phyloP scores from a whole-genome alignment of 2,329 filamentous ascomycete genomes.

The Cladosporium cucumerinum region DNA sequence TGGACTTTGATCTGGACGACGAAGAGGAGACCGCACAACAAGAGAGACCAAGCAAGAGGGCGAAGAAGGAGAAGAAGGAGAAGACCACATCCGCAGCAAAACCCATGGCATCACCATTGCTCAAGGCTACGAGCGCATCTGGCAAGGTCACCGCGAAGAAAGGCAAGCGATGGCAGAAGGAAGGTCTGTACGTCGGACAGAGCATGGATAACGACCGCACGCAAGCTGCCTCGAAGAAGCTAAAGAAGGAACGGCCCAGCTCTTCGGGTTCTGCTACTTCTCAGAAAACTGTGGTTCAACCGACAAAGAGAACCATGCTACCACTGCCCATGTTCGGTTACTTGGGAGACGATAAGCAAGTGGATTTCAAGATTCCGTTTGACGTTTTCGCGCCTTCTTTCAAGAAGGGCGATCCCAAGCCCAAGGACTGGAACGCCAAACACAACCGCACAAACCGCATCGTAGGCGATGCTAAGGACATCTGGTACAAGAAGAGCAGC shows the following conservation, averaged over 20 bases:
- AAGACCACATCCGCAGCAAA: slow-evolving; percentile 24
- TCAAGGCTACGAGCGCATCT: slow-evolving; percentile 25
- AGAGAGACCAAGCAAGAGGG: slow-evolving; percentile 29
- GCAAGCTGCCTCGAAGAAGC: slow-evolving; percentile 44
- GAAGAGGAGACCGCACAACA: slow-evolving; percentile 20
- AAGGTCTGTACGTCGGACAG: slow-evolving; percentile 87
- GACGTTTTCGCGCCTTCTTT: slow-evolving; percentile 86
- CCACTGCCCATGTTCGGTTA: slow-evolving; percentile 37
- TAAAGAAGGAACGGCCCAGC: slow-evolving; percentile 39
- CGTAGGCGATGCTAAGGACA: slow-evolving; percentile 41
- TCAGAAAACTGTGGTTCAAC: slow-evolving; percentile 52
- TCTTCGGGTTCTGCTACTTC: slow-evolving; percentile 21
- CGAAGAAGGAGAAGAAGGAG: slow-evolving; percentile 27
- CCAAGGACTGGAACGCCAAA: slow-evolving; percentile 80
- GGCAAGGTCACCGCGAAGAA: slow-evolving; percentile 37
- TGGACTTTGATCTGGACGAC: slow-evolving; percentile 28
- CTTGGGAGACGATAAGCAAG: slow-evolving; percentile 57
- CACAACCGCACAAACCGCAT: slow-evolving; percentile 85
- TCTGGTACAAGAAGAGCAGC: slow-evolving; percentile 31
- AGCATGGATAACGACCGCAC: slow-evolving; percentile 46
- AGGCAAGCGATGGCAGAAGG: slow-evolving; percentile 72
- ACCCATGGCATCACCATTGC: slow-evolving; percentile 22
- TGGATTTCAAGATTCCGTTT: slow-evolving; percentile 82
- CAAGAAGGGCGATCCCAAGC: slow-evolving; percentile 71
- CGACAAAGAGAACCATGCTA: slow-evolving; percentile 50